Conservation (phyloP, 2,329 filamentous ascomycete species). For the Penicillium brevicompactum region DNA sequence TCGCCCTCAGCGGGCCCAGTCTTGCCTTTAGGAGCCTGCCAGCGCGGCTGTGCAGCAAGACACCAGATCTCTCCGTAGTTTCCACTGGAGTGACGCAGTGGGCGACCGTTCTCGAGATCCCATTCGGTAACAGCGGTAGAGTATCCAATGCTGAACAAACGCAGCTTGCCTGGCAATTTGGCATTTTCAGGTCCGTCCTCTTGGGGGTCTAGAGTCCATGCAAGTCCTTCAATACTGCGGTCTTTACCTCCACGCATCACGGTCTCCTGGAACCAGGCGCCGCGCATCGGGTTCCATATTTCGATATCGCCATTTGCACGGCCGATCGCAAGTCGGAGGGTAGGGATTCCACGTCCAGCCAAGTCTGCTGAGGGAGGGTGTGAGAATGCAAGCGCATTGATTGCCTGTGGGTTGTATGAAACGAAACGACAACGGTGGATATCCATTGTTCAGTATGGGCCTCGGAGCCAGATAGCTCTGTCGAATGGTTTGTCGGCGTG, state of each 20-base stretch:
- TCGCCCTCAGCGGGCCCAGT: conserved; percentile 43
- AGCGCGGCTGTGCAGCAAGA: conserved; percentile 78
- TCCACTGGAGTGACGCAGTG: conserved; percentile 80
- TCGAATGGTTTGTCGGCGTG: conserved; percentile 9
- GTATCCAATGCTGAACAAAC: conserved; percentile 95
- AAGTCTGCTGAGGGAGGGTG: conserved; percentile 61
- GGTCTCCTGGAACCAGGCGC: conserved; percentile 86
- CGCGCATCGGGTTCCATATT: conserved; percentile 88
- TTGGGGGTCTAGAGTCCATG: conserved; percentile 86
- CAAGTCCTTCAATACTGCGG: conserved; percentile 84
- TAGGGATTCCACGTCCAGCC: conserved; percentile 54
- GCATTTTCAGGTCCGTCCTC: conserved; percentile 60
- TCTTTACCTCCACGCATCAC: conserved; percentile 81
- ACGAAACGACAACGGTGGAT: conserved; percentile 97
- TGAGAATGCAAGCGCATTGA: conserved; percentile 94
- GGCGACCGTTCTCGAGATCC: conserved; percentile 79
- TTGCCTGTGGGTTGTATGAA: conserved; percentile 84
- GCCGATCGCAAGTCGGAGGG: conserved; percentile 80
- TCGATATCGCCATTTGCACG: conserved; percentile 95
- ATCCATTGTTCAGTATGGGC: conserved; percentile 65
- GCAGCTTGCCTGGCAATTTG: conserved; percentile 68
- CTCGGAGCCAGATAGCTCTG: conserved; percentile 21
- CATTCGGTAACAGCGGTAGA: conserved; percentile 92
- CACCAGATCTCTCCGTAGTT: conserved; percentile 98
- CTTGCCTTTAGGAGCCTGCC: conserved; percentile 42